Evolutionary conservation across 208 protist genomes (phyloP), one percentile per base, ranked within the genome.

Genomic region (Leishmania braziliensis): DNA sequence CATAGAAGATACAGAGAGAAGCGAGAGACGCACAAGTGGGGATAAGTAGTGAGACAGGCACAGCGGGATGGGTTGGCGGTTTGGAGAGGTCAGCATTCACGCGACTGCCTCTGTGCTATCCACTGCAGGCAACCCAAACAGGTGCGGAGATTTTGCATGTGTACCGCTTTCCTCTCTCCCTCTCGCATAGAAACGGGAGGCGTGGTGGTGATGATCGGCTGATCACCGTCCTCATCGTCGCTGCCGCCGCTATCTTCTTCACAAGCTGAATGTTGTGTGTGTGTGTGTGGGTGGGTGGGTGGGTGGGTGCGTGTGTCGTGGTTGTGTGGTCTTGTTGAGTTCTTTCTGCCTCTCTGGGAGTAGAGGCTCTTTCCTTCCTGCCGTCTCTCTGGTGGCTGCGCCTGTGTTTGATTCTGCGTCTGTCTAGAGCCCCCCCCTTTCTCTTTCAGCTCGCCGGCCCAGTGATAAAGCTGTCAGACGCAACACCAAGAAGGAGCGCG

Each of bases 311-410:
- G 16, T 29, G 60, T 5, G 60, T 33, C 53, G 60, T 77, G 33
- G 20, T 60, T 71, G 54, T 62, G 1, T 29, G 53, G 53, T 58
- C 3, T 56, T 81, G 26, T 72, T 73, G 5, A 26, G 50, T 5
- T 78, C 56, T 8, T 68, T 75, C 71, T 51, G 63, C 51, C 33
- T 78, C 46, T 83, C 46, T 76, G 23, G n/a, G 72, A 79, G 46
- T 18, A 50, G 36, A 26, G 54, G 18, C 26, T 12, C 14, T 20
- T 14, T 50, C 50, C 50, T 18, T 20, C 72, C 50, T 23, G 73
- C 39, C 54, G 51, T 43, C 12, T 16, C 39, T 14, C 16, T 54
- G 36, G 58, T 78, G 56, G 71, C 53, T 72, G 33, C 29, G 36
- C 58, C 12, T 72, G 46, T 71, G 12, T 39, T 26, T 71, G 63